Evolutionary conservation across 164 flowering plant genomes (phyloP).

Genomic region (Magnolia changhungtana): DNA sequence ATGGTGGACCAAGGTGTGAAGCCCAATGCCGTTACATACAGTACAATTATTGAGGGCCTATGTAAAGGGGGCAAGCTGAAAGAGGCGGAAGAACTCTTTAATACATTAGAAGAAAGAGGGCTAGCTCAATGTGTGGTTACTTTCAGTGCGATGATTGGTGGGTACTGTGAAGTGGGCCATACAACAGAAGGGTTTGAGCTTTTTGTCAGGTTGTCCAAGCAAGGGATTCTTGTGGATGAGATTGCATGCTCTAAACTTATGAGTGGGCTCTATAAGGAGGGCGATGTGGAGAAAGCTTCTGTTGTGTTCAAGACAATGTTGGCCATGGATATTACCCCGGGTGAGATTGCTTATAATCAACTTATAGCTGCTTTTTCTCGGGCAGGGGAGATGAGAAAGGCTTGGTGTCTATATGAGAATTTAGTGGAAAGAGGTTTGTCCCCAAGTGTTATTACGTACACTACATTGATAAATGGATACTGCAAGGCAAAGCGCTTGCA

Average conservation of each 20-base stretch:
- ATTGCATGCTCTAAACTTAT: conserved; percentile 45
- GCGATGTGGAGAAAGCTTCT: conserved; percentile 38
- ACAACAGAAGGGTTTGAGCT: conserved; percentile 42
- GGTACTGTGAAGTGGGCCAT: conserved; percentile 52
- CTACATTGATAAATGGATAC: conserved; percentile 65
- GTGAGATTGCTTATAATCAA: conserved; percentile 30
- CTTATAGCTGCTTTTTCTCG: conserved; percentile 53
- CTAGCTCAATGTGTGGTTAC: conserved; percentile 24
- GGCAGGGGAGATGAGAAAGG: conserved; percentile 46
- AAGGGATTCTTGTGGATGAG: conserved; percentile 25
- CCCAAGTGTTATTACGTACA: conserved; percentile 57
- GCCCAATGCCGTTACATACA: conserved; percentile 37
- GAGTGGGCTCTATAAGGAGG: conserved; percentile 38
- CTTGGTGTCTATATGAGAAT: conserved; percentile 39
- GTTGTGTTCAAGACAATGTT: conserved; percentile 32
- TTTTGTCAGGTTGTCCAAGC: conserved; percentile 33
- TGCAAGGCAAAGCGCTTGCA: conserved; percentile 42
- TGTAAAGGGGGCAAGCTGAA: conserved; percentile 53
- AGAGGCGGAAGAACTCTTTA: conserved; percentile 59
- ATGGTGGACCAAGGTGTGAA: conserved; percentile 52
- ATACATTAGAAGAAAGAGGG: conserved; percentile 37
- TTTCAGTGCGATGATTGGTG: conserved; percentile 59
- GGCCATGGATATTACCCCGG: conserved; percentile 28
- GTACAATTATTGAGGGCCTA: conserved; percentile 63
- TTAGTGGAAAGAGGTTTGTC: conserved; percentile 34